phyloP scores from a whole-genome alignment of 2,329 filamentous ascomycete genomes.

The Colletotrichum tropicicola region DNA sequence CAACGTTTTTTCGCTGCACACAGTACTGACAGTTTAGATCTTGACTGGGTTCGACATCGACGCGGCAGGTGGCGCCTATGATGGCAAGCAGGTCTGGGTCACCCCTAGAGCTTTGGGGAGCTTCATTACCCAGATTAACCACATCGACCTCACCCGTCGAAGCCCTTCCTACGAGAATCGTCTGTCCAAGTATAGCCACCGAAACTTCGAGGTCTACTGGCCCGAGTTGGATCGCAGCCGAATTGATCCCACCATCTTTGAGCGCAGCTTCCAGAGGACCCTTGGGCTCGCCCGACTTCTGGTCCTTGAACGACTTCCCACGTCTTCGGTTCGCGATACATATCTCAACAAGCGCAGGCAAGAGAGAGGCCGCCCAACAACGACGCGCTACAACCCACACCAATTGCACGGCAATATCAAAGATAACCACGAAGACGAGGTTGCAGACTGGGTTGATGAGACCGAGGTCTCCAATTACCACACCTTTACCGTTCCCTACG shows the following conservation, averaged over 20 bases:
- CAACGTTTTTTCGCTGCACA: no score
- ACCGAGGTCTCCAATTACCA: conserved; percentile 84
- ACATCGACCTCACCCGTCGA: conserved; percentile 79
- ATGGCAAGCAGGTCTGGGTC: conserved; percentile 82
- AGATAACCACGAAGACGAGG: conserved; percentile 78
- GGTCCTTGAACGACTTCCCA: conserved; percentile 82
- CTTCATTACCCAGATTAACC: conserved; percentile 85
- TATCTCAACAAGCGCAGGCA: conserved; percentile 76
- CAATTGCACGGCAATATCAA: conserved; percentile 77
- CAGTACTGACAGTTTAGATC: conserved; percentile 58
- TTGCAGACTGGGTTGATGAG: conserved; percentile 83
- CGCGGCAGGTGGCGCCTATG: conserved; percentile 82
- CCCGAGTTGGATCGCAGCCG: conserved; percentile 76
- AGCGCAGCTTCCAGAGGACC: conserved; percentile 79
- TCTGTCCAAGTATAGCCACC: conserved; percentile 84
- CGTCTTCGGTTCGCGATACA: conserved; percentile 69
- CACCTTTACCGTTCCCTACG: conserved; percentile 78
- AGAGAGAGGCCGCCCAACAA: conserved; percentile 75
- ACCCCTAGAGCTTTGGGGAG: conserved; percentile 80
- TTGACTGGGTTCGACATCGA: conserved; percentile 91
- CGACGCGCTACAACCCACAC: conserved; percentile 52
- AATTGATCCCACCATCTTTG: conserved; percentile 87
- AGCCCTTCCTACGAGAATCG: conserved; percentile 90
- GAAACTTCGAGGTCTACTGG: conserved; percentile 88
- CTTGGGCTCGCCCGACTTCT: conserved; percentile 81